A percentile compares a stretch with the other conserved stretches of the same genome.
Evolutionary conservation across 2,329 filamentous ascomycete species (phyloP).

Genomic region (Aspergillus versicolor): DNA sequence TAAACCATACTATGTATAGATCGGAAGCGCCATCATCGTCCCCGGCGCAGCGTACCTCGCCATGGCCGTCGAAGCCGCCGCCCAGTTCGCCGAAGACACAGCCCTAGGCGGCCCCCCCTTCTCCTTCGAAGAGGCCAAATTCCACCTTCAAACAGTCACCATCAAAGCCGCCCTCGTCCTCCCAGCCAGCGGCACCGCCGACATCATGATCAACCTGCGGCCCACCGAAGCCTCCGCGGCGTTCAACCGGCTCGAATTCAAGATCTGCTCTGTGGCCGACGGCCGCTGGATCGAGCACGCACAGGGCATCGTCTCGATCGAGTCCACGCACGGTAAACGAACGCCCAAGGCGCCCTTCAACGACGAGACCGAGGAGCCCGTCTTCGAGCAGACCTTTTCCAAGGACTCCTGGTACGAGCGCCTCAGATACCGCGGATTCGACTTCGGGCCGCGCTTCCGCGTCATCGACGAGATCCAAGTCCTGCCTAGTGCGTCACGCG

Average conservation of each 20-base stretch:
- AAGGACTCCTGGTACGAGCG: neutral
- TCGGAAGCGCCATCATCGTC: neutral
- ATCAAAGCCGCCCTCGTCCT: neutral
- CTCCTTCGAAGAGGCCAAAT: neutral
- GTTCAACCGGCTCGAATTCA: neutral
- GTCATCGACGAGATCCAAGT: neutral
- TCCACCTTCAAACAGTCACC: neutral
- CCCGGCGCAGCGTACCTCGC: neutral
- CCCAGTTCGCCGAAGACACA: neutral
- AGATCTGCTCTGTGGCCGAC: neutral
- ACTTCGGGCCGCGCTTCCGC: neutral
- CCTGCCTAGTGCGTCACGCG: neutral
- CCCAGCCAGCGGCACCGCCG: neutral
- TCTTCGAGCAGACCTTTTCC: neutral
- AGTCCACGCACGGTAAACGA: neutral
- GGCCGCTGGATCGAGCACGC: neutral
- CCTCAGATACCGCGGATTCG: neutral
- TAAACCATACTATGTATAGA: neutral
- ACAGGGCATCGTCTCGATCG: neutral
- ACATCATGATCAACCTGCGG: neutral
- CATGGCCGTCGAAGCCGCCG: neutral
- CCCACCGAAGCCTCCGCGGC: neutral
- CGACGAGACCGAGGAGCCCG: neutral
- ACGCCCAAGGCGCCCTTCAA: neutral
- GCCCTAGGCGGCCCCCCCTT: neutral